Evolutionary conservation across 768 basidiomycete genomes (phyloP), one percentile per base, ranked within the genome.

Genomic region (Phlebiopsis flavidoalba): DNA sequence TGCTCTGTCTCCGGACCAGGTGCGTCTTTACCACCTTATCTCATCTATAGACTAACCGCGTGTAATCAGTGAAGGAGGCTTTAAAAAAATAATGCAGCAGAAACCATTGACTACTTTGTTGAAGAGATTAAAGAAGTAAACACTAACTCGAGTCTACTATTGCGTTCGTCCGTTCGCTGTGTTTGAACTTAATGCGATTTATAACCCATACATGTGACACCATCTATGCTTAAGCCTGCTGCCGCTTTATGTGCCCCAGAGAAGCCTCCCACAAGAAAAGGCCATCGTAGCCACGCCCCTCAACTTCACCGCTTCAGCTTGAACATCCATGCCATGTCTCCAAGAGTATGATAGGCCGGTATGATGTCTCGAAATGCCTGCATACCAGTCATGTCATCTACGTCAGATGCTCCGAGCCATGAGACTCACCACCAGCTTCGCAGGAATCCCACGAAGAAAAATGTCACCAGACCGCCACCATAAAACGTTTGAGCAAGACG

Each of bases 241-340:
- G 89, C 87, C 15, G 90, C 90, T 63, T 81, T 77, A 62, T 83
- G 80, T 50, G 89, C 91, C 5, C 89, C 89, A 24, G 76, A 73
- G 22, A 89, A 75, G 8, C 89, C 91, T 55, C 89, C 90, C 48
- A 70, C 77, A 8, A 72, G 78, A 63, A 77, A 76, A 52, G 91
- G 73, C 0, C 89, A 91, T 35, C 76, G 72, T n/a, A 85, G 40
- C 89, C 91, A 93, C 8, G 86, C 86, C 33, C n/a, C 69, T 70
- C 45, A 72, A 75, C 60, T 83, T 87, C 24, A 84, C 77, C 22
- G 76, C 58, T 57, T 77, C 80, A 0, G 86, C 90, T 48, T 82
- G 75, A 8, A 79, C 60, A 67, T 94, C 92, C 80, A 93, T 79
- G n/a, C 46, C 79, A 70, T 11, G 74, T 74, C 67, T 94, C 92